Base-by-base conservation (phyloP, 768 basidiomycete species). In the Dentipellis fragilis region DNA sequence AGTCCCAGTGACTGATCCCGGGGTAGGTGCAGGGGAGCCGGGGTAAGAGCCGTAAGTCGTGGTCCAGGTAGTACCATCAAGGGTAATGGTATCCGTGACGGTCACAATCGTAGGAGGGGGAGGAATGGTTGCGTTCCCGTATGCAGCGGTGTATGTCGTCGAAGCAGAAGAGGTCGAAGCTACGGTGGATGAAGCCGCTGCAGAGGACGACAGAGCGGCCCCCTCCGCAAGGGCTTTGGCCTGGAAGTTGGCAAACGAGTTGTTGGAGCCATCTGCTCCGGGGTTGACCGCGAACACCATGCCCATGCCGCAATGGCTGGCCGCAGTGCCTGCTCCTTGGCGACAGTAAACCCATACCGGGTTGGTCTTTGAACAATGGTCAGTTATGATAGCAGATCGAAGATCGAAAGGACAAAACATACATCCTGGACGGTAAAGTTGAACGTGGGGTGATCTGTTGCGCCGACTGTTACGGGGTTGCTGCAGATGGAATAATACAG, bases 1-100 rank as follows among this genome's bases (percentile, higher is more conserved):
- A 16, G 67, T 64, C 48, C 80, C 80, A 38, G 69, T 65, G 38
- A 69, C 64, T 36, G 79, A 68, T 49, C 69, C 75, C 23, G 81
- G 79, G 2, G 81, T 83, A 2, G 81, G 71, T 21, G 68, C 77
- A 48, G 80, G 75, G 19, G 80, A 80, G 60, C 73, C 72, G 14
- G 75, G 73, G 65, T 79, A 80, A 11, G 80, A 81, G 47, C 69
- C 71, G 68, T 82, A 83, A 37, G 75, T 76, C 9, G 82, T 82
- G 6, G 77, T 79, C 81, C 80, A 83, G 36, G 71, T 68, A 11
- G 74, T 68, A 35, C 57, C 60, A 48, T 58, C 62, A 51, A 66
- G 63, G 52, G 65, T 66, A 63, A 81, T 67, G n/a, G 73, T 74
- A 52, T 73, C 67, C 10, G 80, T 81, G 34, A 78, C 75, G 35